A percentile compares a stretch with the other conserved stretches of the same genome.
These are phyloP conservation scores for Syncephalastrum racemosum DNA, from an alignment of 371 early-diverging fungal species.

Conservation along the genomic window DNA sequence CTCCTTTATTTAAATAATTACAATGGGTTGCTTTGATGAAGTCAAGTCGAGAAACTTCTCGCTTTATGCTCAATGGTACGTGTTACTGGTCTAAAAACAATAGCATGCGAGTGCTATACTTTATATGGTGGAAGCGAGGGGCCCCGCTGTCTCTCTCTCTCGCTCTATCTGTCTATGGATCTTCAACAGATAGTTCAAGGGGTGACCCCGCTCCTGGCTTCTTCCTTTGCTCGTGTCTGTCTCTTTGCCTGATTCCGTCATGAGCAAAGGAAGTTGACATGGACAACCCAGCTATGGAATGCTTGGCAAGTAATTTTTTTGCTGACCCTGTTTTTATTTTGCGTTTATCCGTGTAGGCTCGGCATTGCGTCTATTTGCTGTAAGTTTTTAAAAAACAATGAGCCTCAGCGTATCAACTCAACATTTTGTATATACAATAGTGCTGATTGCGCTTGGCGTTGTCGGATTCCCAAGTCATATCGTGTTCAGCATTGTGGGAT, in stretches of 20 bases:
- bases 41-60: constrained; percentile 44
- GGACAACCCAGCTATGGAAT: no score
- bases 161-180: no score
- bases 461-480: constrained; percentile 33
- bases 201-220: no score
- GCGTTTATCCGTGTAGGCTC: constrained; percentile 1
- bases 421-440: constrained; percentile 17
- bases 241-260: no score
- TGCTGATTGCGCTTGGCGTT: constrained; percentile 46
- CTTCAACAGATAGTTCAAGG: no score
- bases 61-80: constrained; percentile 52
- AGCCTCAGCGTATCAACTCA: no score
- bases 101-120: not conserved
- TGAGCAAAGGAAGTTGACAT: no score
- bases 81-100: constrained; percentile 5
- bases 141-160: no score
- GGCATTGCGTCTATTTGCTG: constrained; percentile 10
- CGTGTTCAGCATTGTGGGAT: constrained; percentile 48
- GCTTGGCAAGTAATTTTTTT: not conserved
- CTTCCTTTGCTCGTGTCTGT: no score
- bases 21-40: constrained; percentile 48
- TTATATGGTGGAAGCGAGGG: no score
- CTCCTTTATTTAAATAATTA: not conserved
- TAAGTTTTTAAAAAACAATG: not conserved
- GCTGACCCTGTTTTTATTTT: not conserved